Base-by-base conservation (phyloP, 352 stramenopile species). In the Phytopythium delawarense region DNA sequence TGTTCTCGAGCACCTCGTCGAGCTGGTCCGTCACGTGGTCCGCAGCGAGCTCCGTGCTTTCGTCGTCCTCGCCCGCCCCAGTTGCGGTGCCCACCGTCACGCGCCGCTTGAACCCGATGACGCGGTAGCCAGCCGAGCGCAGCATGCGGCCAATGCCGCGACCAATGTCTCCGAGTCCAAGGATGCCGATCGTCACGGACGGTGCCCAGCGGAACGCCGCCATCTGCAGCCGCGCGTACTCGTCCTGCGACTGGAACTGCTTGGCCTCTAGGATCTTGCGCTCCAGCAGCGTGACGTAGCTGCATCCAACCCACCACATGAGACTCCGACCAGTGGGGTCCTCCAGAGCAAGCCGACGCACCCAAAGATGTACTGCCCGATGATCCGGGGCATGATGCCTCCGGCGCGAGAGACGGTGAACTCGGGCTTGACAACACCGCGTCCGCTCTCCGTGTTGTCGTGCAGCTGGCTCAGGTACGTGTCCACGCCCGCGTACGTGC, bases 31-130 rank as follows among this genome's bases (percentile, higher is more conserved):
- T 84, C 53, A 82, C 63, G 5, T 60, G 56, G 42, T 84, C 64
- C 7, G 71, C 72, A 0, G 70, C 34, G 11, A n/a, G 52, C 16
- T 58, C 52, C 2, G 37, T 32, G n/a, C 52, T 58, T n/a, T 58
- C 52, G 2, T 44, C 52, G 16, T 48, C 63, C 13, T 65, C 70
- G 2, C 61, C 25, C 1, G 59, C 44, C 12, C 62, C 16, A 4
- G 23, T 8, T 4, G 13, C 18, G 0, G 52, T 9, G 37, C 18
- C 34, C 1, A 51, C 49, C n/a, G 61, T 69, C 56, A 81, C 67
- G 37, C 67, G 68, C 20, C 76, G 70, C 66, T 88, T 88, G 60
- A 86, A 85, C 12, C 79, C 79, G 30, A 86, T 21, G 18, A 88
- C 76, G 0, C 74, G 70, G 63, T 84, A 88, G 40, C 76, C 79